Base-by-base conservation (phyloP, 352 stramenopile species). In the Phytophthora gonapodyides region DNA sequence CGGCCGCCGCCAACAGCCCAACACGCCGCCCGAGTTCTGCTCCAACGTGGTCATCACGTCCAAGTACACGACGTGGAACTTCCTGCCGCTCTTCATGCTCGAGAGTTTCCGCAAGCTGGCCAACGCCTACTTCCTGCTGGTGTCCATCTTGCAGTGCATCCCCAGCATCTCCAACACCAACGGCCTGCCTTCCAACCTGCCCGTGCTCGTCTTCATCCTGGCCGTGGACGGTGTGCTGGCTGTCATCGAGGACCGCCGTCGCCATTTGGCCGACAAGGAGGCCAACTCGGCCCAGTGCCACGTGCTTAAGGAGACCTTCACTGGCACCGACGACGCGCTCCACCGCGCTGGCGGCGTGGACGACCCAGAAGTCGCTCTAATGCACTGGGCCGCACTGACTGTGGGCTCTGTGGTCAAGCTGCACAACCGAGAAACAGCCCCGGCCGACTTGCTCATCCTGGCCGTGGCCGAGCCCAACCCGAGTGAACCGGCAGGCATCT, bases 101-200 rank as follows among this genome's bases (percentile, higher is more conserved):
- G 89, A 98, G 60, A 84, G 71, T 8, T 94, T 94, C 67, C 67
- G 71, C 16, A 93, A 89, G 56, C 71, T 97, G 44, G 93, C 93
- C 42, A 98, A 98, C 60, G 82, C 91, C 17, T 98, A 98, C 64
- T 98, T 98, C 53, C 63, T 98, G 8, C 70, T 97, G 15, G 87
- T 98, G 12, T 96, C 87, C 7, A 69, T 89, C 24, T 69, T 98
- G 8, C 85, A 97, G 62, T 84, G 66, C 17, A 84, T 97, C 57
- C 75, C 68, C 19, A 61, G 43, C 8, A 96, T 97, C 73, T 90
- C 72, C 33, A 97, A 97, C 59, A 97, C 92, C 7, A 70, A 71
- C 57, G 76, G 82, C 0, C 57, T 96, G 7, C 89, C 91, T 1
- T 80, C 91, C 7, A 97, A 88, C 46, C 51, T 96, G 27, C 75